These are phyloP conservation scores for Chlorophyllum brunneum DNA, from an alignment of 768 basidiomycete species.

Conservation along the genomic window DNA sequence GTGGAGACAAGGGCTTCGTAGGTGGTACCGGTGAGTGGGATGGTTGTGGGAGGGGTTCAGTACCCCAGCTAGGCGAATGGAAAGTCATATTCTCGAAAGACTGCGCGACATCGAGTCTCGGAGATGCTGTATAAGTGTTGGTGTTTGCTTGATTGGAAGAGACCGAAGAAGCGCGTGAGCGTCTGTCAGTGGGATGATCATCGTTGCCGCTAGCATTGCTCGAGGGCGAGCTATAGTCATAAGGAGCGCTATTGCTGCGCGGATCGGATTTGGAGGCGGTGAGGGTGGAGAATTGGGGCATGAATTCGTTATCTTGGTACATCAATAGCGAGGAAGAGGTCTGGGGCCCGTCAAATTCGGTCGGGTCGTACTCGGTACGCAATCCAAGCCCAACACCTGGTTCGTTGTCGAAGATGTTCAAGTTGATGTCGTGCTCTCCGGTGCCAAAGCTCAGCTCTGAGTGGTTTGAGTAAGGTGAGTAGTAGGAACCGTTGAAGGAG, in stretches of 20 bases:
- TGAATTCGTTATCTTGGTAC: slow-evolving; percentile 51
- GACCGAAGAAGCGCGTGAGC: slow-evolving; percentile 63
- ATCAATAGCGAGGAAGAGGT: slow-evolving; percentile 47
- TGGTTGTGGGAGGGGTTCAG: slow-evolving; percentile 39
- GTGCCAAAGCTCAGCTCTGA: slow-evolving; percentile 58
- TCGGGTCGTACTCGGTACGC: slow-evolving; percentile 63
- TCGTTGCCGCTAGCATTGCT: slow-evolving; percentile 42
- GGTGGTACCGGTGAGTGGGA: slow-evolving; percentile 16
- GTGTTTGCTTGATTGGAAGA: slow-evolving; percentile 50
- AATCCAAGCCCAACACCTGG: slow-evolving; percentile 26
- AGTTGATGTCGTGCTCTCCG: slow-evolving; percentile 40
- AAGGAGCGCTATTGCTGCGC: slow-evolving; percentile 32
- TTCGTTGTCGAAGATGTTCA: slow-evolving; percentile 48
- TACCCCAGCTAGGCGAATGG: slow-evolving; percentile 58
- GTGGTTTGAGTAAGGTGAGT: slow-evolving; percentile 64
- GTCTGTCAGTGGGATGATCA: slow-evolving; percentile 40
- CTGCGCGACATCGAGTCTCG: slow-evolving; percentile 53
- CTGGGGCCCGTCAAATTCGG: slow-evolving; percentile 64
- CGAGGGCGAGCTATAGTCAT: slow-evolving; percentile 64
- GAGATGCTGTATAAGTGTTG: slow-evolving; percentile 41
- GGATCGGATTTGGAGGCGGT: slow-evolving; percentile 18
- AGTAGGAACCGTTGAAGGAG: slow-evolving; percentile 46
- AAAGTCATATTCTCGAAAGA: slow-evolving; percentile 63
- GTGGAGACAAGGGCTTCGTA: slow-evolving; percentile 63
- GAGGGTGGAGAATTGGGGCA: slow-evolving; percentile 26